Percentiles rank a stretch among this genome's conserved stretches.
Conservation (phyloP, 805 yeast genomes). For the Candida chilensis region DNA sequence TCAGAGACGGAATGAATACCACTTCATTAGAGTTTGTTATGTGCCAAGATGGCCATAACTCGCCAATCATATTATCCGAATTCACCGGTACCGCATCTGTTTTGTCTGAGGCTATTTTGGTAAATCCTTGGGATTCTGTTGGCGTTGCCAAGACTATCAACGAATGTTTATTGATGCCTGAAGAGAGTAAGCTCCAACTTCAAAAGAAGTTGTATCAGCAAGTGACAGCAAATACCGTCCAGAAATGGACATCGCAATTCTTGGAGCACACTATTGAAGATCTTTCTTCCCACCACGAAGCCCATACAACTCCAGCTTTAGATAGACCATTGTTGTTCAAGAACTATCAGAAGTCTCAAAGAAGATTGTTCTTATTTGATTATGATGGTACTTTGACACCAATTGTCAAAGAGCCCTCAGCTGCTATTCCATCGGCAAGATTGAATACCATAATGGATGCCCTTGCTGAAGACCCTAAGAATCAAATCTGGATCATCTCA, state of each 20-base stretch:
- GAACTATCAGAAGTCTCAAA: conserved; percentile 49
- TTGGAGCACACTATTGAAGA: conserved; percentile 38
- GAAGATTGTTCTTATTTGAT: conserved; percentile 82
- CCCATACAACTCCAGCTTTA: conserved; percentile 70
- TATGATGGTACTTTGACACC: conserved; percentile 98
- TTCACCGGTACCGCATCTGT: conserved; percentile 84
- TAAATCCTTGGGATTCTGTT: conserved; percentile 96
- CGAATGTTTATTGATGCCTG: conserved; percentile 50
- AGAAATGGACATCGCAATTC: conserved; percentile 68
- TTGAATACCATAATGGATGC: conserved; percentile 49
- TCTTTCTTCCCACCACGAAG: conserved; percentile 25
- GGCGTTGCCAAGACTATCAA: conserved; percentile 84
- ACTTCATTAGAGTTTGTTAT: conserved; percentile 89
- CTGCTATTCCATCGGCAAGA: conserved; percentile 86
- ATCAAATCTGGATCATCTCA: conserved; percentile 89
- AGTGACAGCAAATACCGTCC: conserved; percentile 66
- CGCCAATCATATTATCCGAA: conserved; percentile 84
- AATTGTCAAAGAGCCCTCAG: conserved; percentile 94
- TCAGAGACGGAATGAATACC: conserved; percentile 95
- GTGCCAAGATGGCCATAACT: conserved; percentile 64
- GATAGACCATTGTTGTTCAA: conserved; percentile 59
- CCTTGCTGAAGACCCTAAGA: conserved; percentile 66
- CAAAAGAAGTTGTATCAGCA: conserved; percentile 50
- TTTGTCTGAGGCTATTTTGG: conserved; percentile 63
- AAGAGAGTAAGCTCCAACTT: conserved; percentile 30